Evolutionary conservation across 495 filamentous ascomycete species (phyloP).

Genomic region (Hypoxylon rickii): DNA sequence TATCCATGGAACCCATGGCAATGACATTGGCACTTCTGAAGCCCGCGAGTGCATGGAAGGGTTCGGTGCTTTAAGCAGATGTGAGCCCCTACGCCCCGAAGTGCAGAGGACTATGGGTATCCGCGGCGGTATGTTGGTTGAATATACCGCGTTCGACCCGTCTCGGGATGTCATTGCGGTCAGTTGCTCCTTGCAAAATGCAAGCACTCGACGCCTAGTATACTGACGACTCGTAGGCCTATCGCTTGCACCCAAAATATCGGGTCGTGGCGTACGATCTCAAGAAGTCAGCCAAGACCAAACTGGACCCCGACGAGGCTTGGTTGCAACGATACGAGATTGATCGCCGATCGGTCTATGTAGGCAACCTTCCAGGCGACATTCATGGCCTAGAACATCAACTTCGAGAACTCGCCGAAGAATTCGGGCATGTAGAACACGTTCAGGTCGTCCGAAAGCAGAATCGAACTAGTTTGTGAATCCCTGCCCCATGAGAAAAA

Average conservation of each 20-base stretch:
- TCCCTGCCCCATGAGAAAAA: neutral
- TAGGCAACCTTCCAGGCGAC: conserved; percentile 52
- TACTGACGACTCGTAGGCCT: conserved; percentile 34
- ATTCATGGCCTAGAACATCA: conserved; percentile 39
- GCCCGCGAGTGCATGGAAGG: conserved; percentile 45
- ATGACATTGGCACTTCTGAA: conserved; percentile 46
- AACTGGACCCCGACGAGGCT: conserved; percentile 32
- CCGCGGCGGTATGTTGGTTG: conserved; percentile 54
- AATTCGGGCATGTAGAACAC: conserved; percentile 47
- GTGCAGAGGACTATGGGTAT: conserved; percentile 37
- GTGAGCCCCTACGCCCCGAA: conserved; percentile 35
- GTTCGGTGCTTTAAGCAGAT: conserved; percentile 46
- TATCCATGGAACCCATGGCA: conserved; percentile 49
- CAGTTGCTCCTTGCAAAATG: conserved; percentile 24
- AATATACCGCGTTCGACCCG: conserved; percentile 53
- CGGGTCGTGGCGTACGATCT: conserved; percentile 43
- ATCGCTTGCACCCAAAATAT: conserved; percentile 33
- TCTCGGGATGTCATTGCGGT: conserved; percentile 46
- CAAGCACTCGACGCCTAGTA: neutral
- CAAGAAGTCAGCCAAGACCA: conserved; percentile 33
- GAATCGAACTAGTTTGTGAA: conserved; percentile 40
- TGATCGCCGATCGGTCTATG: conserved; percentile 57
- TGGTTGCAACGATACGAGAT: conserved; percentile 49
- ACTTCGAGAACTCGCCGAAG: conserved; percentile 43
- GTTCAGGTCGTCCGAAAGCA: conserved; percentile 50